Evolutionary conservation across 805 yeast genomes (phyloP), one percentile per base, ranked within the genome.

Genomic region (Kodamaea neixiangensis): DNA sequence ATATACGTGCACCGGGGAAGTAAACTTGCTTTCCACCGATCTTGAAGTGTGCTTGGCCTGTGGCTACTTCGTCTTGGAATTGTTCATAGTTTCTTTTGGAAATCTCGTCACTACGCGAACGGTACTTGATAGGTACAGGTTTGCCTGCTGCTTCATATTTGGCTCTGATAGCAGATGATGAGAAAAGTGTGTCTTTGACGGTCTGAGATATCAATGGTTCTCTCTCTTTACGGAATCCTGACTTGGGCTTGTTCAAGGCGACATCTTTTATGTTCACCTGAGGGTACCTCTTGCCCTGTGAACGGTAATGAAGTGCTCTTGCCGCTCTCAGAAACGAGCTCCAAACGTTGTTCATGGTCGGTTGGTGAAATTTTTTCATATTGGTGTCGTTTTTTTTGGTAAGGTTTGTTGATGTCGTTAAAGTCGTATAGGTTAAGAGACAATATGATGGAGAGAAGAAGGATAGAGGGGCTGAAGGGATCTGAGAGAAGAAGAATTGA

Each of bases 1-100:
- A 82, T 35, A 93, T 76, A 54, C 93, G 77, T 1, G 96, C 97
- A 54, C 83, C 83, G 29, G 99, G 99, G 67, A 93, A 88, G 66
- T 82, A 92, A 7, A 87, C 75, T 55, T 87, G 76, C 57, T 79
- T 82, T 5, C 82, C 85, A 61, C 99, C 99, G 6, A 87, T 81
- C 38, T 75, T 76, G 79, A 90, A 93, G 74, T 91, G 97, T 2
- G 97, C 86, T 56, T 77, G 76, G 38, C 86, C 90, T 47, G 69
- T 70, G 21, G 78, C 82, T 40, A 86, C 77, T 52, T 83, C 81
- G 31, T 79, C 78, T 58, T 75, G 71, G 48, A 70, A 72, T 50
- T 64, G 63, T 39, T 72, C 71, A 53, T 59, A 63, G 59, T 71
- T 71, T 58, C 75, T 64, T 54, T 72, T 63, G 19, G 76, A 68